Evolutionary conservation across 2,329 filamentous ascomycete genomes (phyloP).

Genomic region (Exophiala alcalophila): DNA sequence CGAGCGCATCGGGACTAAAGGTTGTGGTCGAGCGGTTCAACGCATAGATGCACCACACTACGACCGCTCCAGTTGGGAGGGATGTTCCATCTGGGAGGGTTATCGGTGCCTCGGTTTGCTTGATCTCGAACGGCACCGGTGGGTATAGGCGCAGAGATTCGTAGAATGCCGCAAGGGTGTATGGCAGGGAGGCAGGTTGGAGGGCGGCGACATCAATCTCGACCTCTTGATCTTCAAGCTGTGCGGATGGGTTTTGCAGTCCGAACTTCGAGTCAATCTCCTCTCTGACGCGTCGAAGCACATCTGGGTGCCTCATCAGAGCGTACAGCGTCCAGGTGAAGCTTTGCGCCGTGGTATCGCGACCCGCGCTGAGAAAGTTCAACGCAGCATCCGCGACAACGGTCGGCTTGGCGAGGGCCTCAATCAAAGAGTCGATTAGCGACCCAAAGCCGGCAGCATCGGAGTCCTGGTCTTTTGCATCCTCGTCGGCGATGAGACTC

Average conservation of each 20-base stretch:
- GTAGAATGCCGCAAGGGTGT: slow-evolving; percentile 59
- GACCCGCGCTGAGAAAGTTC: slow-evolving; percentile 63
- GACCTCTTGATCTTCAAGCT: slow-evolving; percentile 31
- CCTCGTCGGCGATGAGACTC: slow-evolving; percentile 11
- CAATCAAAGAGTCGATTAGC: slow-evolving; percentile 60
- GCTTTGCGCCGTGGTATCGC: slow-evolving; percentile 64
- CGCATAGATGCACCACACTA: slow-evolving; percentile 64
- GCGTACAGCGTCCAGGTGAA: slow-evolving; percentile 64
- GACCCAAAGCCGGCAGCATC: slow-evolving; percentile 45
- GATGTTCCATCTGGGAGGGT: slow-evolving; percentile 46
- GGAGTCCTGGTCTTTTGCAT: slow-evolving; percentile 13
- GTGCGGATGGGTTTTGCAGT: slow-evolving; percentile 21
- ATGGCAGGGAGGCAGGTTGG: slow-evolving; percentile 48
- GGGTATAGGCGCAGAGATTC: slow-evolving; percentile 62
- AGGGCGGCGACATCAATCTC: slow-evolving; percentile 38
- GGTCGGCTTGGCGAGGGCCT: slow-evolving; percentile 52
- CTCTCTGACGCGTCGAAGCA: slow-evolving; percentile 12
- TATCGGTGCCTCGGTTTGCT: slow-evolving; percentile 53
- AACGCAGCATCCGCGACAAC: slow-evolving; percentile 62
- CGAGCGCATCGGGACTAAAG: slow-evolving; percentile 57
- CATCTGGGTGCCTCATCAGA: slow-evolving; percentile 52
- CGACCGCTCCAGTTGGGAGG: slow-evolving; percentile 53
- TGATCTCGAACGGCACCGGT: slow-evolving; percentile 65
- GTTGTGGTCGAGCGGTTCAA: slow-evolving; percentile 57
- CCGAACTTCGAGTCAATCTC: slow-evolving; percentile 26